These are phyloP conservation scores for Jimgerdemannia flammicorona DNA, from an alignment of 192 early-diverging fungal species.

Conservation along the genomic window DNA sequence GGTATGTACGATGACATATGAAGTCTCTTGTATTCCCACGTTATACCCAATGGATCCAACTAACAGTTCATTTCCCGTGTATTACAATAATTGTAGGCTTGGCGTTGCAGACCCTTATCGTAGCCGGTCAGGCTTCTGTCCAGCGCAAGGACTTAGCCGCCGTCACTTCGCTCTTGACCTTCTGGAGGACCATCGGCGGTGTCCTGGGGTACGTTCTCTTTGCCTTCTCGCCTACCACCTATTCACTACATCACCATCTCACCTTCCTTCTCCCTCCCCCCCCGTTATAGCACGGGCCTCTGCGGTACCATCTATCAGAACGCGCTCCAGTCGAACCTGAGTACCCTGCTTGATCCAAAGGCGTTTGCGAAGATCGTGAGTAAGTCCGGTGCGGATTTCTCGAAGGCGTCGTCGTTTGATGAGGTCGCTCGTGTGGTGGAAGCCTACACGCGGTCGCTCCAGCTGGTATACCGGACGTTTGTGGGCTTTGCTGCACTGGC, in stretches of 20 bases:
- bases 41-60: neutral
- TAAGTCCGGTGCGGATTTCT: too few species aligned
- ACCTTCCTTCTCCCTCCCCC: neutral
- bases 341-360: neutral
- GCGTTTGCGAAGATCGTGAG: too few species aligned
- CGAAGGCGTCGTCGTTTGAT: too few species aligned
- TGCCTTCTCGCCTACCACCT: neutral
- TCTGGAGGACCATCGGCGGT: conserved; percentile 31
- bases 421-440: neutral
- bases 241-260: neutral
- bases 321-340: conserved; percentile 32
- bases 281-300: conserved; percentile 33
- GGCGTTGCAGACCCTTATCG: conserved; percentile 58
- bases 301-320: conserved; percentile 60
- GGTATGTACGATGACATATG: conserved; percentile 43
- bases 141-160: conserved; percentile 28
- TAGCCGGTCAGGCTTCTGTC: conserved; percentile 69
- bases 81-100: conserved; percentile 6
- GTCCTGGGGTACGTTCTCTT: conserved; percentile 23
- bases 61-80: neutral
- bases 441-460: conserved; percentile 52
- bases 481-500: conserved; percentile 44
- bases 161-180: conserved; percentile 22
- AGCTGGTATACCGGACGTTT: conserved; percentile 48
- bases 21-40: too few species aligned